Evolutionary conservation across 805 yeast genomes (phyloP), one percentile per base, ranked within the genome.

Genomic region (Sugiyamaella marilandica): DNA sequence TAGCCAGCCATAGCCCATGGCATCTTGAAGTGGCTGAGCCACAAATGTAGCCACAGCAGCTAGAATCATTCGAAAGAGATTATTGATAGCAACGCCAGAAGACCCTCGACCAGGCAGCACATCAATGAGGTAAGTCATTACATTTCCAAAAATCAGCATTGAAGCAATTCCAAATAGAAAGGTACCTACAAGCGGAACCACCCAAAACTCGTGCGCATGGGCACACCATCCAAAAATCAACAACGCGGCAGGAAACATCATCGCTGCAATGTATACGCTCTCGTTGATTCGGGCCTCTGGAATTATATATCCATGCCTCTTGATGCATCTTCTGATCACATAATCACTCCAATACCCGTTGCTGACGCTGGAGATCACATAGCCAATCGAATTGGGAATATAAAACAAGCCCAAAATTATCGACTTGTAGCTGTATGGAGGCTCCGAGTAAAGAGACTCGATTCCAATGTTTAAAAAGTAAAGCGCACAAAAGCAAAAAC

Each of bases 71-170:
- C 96, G 75, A 16, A 84, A 73, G 52, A 88, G 75, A 63, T 88
- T 89, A 62, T 86, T 88, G 48, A 89, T 66, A 0, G 96, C 95
- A 47, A 88, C 87, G 0, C 95, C 96, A 0, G 95, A 85, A 11
- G 96, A 91, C 41, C 96, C 95, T 61, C 83, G 77, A 0, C 95
- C 95, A 0, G 96, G 96, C 44, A 89, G 73, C 1, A 89, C 81
- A 63, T 88, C 96, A 1, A 88, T 90, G 52, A 88, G 70, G 62
- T 87, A 89, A 0, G 96, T 87, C 2, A 84, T 79, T 0, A 89
- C 84, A 8, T 87, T 81, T 2, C 95, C 94, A 59, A 87, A 87
- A 2, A 86, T 80, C 68, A 87, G 80, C 94, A 88, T 85, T 33
- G 87, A 82, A 0, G 92, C 87, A 63, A 84, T 81, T 0, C 96